Base-by-base conservation (phyloP, 2,329 filamentous ascomycete species). In the Penicillium fuscoglaucum region DNA sequence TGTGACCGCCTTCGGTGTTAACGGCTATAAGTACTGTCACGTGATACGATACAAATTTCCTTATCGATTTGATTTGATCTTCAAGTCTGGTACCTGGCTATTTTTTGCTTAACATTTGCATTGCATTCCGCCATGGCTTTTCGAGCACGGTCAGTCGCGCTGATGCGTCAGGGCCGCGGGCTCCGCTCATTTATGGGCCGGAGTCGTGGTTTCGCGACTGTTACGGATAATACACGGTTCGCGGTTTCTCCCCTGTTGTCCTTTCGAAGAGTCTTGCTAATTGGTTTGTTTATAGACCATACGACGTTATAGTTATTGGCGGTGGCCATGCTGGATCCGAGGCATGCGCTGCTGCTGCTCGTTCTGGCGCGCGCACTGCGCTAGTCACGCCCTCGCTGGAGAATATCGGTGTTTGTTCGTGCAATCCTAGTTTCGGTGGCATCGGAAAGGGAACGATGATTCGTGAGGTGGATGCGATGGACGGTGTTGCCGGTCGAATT, bases 391-490 rank as follows among this genome's bases (percentile, higher is more conserved):
- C 93, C 2, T 91, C 90, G 60, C 76, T 91, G 58, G 88, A 93
- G 59, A 96, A 97, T 68, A 87, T 98, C 21, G 93, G 93, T 55
- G 91, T 95, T 31, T 98, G 93, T 78, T 97, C 93, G 37, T 98
- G 93, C 79, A 98, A 98, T 73, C 93, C 93, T 1, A 96, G 91
- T 63, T 96, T 99, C 71, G 95, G 95, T 40, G 95, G 95, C n/a
- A 98, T 99, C 67, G 95, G 95, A 45, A 99, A 99, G 74, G 95
- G 95, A 17, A 98, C 91, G 10, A 97, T 99, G 80, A 81, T 99
- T 51, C 88, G 93, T 43, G 95, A 99, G 76, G 88, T 99, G 33
- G 95, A 99, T 78, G 95, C 95, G 0, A 82, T 99, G 59, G 95
- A 98, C 70, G 95, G 95, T 0, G 80, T 99, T 21, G 89, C 92